Percentiles rank a stretch among this genome's conserved stretches.
Evolutionary conservation across 208 protist species (phyloP).

Genomic region (Leishmania arabica): DNA sequence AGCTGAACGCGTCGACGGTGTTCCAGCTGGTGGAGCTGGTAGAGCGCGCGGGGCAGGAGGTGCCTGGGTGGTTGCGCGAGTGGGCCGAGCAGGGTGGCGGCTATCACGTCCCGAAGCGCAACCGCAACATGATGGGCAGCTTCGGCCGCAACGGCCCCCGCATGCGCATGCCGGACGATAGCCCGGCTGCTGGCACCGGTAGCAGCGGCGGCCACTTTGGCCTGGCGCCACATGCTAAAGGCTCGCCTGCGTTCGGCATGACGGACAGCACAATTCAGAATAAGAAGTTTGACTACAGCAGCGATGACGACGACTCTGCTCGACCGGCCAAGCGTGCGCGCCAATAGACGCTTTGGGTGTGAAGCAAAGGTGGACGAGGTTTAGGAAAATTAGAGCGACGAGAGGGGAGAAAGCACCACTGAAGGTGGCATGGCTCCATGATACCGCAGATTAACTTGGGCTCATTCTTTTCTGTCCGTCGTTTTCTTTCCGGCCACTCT

Average conservation of each 20-base stretch:
- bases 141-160: constrained; percentile 47
- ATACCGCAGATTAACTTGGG: too few relatives aligned
- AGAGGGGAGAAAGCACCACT: neutral
- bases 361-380: neutral
- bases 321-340: constrained; percentile 41
- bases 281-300: constrained; percentile 71
- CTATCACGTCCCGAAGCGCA: constrained; percentile 49
- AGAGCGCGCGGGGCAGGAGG: constrained; percentile 70
- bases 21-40: constrained; percentile 67
- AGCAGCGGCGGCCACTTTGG: constrained; percentile 21
- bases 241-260: constrained; percentile 47
- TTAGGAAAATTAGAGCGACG: neutral
- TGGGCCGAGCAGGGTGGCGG: constrained; percentile 59
- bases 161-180: constrained; percentile 53
- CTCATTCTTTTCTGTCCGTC: neutral
- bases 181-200: constrained; percentile 27
- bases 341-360: neutral
- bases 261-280: constrained; percentile 38
- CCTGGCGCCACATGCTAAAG: constrained; percentile 27
- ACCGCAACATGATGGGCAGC: constrained; percentile 68
- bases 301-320: constrained; percentile 53
- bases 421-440: neutral
- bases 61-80: constrained; percentile 75
- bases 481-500: neutral
- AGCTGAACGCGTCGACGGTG: constrained; percentile 90